Percentiles rank a stretch among this genome's conserved stretches.
Evolutionary conservation across 805 yeast genomes (phyloP).

Genomic region (Nakazawaea wyomingensis): DNA sequence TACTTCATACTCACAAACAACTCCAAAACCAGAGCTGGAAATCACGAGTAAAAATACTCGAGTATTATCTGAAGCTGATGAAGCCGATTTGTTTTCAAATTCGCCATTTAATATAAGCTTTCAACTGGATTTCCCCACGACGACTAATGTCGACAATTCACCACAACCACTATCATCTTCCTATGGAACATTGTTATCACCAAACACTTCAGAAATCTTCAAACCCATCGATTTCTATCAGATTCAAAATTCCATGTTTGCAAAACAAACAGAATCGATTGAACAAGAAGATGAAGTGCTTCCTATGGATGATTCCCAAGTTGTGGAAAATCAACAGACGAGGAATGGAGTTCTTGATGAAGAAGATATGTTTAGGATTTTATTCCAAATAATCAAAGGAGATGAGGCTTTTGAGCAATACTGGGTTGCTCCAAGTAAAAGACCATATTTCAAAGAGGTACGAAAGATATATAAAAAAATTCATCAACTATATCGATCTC

Average conservation of each 20-base stretch:
- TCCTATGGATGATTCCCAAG: slow-evolving; percentile 32
- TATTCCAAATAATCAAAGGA: slow-evolving; percentile 2
- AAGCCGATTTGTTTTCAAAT: too few species aligned
- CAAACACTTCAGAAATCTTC: not conserved
- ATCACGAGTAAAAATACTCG: too few species aligned
- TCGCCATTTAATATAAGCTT: too few species aligned
- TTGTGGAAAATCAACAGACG: slow-evolving; percentile 22
- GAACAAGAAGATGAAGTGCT: slow-evolving; percentile 1
- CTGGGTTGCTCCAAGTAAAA: slow-evolving; percentile 6
- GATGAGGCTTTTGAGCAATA: not conserved
- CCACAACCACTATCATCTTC: too few species aligned
- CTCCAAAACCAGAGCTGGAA: too few species aligned
- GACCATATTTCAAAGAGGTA: slow-evolving; percentile 1
- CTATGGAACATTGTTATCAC: too few species aligned
- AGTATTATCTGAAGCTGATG: too few species aligned
- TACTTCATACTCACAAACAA: not conserved
- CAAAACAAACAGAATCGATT: not conserved
- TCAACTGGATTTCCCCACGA: too few species aligned
- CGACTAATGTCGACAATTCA: too few species aligned
- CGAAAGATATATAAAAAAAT: not conserved
- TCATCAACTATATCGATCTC: not conserved
- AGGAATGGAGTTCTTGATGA: slow-evolving; percentile 19
- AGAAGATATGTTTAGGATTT: slow-evolving; percentile 11
- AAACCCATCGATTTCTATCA: not conserved
- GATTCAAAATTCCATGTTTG: too few species aligned